phyloP scores from a whole-genome alignment of 352 stramenopile species.

The Globisporangium takayamanum region DNA sequence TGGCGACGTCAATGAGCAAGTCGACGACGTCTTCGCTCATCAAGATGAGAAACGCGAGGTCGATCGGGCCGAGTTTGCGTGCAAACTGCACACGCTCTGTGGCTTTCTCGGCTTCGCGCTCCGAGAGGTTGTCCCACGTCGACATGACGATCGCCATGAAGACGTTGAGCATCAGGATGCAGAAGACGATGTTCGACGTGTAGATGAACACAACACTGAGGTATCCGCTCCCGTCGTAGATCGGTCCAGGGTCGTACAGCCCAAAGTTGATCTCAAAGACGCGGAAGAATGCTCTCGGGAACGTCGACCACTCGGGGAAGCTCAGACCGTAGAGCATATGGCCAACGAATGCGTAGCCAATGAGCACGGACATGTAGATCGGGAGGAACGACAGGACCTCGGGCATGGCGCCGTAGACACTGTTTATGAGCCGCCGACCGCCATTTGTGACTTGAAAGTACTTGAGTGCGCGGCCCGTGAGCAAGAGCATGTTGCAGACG shows the following conservation, averaged over 20 bases:
- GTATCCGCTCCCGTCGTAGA: conserved; percentile 53
- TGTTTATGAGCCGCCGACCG: conserved; percentile 46
- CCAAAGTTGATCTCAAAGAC: conserved; percentile 77
- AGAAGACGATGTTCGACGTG: conserved; percentile 59
- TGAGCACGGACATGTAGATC: conserved; percentile 55
- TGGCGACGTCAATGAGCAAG: conserved; percentile 35
- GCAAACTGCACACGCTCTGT: conserved; percentile 27
- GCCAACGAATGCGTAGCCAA: conserved; percentile 58
- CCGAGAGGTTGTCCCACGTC: conserved; percentile 56
- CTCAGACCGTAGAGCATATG: conserved; percentile 64
- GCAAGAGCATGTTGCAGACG: conserved; percentile 55
- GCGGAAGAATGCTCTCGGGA: conserved; percentile 43
- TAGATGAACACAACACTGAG: conserved; percentile 67
- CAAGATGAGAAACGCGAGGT: conserved; percentile 42
- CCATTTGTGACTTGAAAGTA: conserved; percentile 70
- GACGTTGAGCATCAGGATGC: conserved; percentile 76
- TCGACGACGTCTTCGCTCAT: conserved; percentile 34
- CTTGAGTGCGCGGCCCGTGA: conserved; percentile 50
- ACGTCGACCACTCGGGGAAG: conserved; percentile 61
- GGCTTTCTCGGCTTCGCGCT: conserved; percentile 40
- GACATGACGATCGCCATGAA: conserved; percentile 79
- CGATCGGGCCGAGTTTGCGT: conserved; percentile 23
- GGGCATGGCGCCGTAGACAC: conserved; percentile 58
- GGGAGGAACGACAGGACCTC: conserved; percentile 66
- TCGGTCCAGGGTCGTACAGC: conserved; percentile 55